phyloP scores from a whole-genome alignment of 495 filamentous ascomycete genomes.

The Penicillium tannophilum region DNA sequence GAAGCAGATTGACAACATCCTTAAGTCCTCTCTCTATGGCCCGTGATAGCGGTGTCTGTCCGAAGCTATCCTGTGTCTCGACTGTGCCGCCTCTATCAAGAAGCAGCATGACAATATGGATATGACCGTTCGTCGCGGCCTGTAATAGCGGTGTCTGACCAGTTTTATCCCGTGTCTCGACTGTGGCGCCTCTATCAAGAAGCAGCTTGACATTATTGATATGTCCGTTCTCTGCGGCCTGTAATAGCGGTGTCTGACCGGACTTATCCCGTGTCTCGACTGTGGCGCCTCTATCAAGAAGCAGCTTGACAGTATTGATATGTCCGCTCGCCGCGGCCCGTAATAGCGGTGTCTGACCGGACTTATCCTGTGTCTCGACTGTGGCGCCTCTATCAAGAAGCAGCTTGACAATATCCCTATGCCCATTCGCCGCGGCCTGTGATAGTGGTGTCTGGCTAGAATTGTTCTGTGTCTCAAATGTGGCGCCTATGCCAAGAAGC shows the following conservation, averaged over 20 bases:
- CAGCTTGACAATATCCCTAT: neutral
- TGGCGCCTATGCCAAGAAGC: neutral
- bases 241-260: neutral
- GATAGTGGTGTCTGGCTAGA: neutral
- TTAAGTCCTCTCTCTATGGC: neutral
- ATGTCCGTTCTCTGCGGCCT: no score
- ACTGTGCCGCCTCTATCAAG: no score
- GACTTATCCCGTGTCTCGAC: neutral
- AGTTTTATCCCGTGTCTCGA: no score
- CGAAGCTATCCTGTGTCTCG: no score
- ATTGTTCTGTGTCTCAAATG: neutral
- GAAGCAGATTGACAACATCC: neutral
- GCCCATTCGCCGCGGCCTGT: neutral
- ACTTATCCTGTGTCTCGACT: neutral
- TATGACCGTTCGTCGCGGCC: no score
- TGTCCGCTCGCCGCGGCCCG: neutral
- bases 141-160: no score
- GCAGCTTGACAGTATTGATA: neutral
- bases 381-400: neutral
- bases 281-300: neutral
- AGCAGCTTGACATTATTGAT: neutral
- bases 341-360: neutral
- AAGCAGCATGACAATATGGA: no score
- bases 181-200: no score
- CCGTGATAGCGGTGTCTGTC: no score